A percentile compares a stretch with the other conserved stretches of the same genome.
These are phyloP conservation scores for Pelargonium myrrhifolium DNA, from an alignment of 441 rosid genomes.

Conservation along the genomic window DNA sequence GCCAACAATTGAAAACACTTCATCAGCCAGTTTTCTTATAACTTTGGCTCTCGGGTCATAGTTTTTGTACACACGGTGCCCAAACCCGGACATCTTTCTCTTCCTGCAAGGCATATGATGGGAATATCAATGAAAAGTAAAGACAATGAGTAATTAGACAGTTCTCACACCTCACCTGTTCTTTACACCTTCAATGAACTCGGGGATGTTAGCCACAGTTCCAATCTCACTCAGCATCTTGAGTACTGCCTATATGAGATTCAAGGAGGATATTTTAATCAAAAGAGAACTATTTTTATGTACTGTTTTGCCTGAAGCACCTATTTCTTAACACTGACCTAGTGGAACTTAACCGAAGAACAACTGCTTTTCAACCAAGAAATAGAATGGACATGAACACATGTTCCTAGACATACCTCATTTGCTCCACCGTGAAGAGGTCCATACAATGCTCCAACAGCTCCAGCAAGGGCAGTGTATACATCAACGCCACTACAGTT, in stretches of 20 bases:
- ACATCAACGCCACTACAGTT: slow-evolving; percentile 86
- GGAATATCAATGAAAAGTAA: too few relatives aligned
- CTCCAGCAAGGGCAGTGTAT: slow-evolving; percentile 73
- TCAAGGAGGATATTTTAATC: background rate
- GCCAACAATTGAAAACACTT: slow-evolving; percentile 96
- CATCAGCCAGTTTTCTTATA: slow-evolving; percentile 81
- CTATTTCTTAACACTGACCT: too few relatives aligned
- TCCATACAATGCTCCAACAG: slow-evolving; percentile 86
- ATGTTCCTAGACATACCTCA: slow-evolving; percentile 36
- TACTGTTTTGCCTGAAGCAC: too few relatives aligned
- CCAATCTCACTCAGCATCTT: slow-evolving; percentile 23
- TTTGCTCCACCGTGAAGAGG: slow-evolving; percentile 95
- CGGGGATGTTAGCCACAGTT: slow-evolving; percentile 20
- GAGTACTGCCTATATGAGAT: slow-evolving; percentile 13
- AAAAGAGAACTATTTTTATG: too few relatives aligned
- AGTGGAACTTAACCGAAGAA: too few relatives aligned
- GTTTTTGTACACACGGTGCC: slow-evolving; percentile 96
- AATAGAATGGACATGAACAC: background rate
- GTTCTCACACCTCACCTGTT: slow-evolving; percentile 12
- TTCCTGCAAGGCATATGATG: slow-evolving; percentile 36
- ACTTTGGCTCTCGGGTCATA: slow-evolving; percentile 97
- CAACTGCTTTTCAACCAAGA: too few relatives aligned
- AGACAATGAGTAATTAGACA: background rate
- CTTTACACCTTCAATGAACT: slow-evolving; percentile 21
- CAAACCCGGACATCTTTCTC: slow-evolving; percentile 97